Base-by-base conservation (phyloP, 2,329 filamentous ascomycete species). In the Pseudogymnoascus sp. region DNA sequence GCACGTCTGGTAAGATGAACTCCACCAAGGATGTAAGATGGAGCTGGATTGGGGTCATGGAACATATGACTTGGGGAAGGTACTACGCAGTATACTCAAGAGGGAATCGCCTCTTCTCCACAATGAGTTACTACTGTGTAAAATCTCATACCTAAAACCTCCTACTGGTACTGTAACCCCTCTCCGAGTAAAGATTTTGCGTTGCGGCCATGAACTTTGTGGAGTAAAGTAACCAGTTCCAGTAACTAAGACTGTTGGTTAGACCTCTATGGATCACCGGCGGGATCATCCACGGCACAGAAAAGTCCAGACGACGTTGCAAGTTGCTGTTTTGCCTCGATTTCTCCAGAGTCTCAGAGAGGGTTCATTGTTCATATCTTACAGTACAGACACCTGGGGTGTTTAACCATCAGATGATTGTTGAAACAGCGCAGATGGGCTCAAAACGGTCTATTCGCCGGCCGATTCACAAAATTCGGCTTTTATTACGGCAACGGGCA, bases 101-200 rank as follows among this genome's bases (percentile, higher is more conserved):
- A 56, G 50, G 50, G 50, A 56, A 33, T 56, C 25, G 50, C 8
- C 11, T 56, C 50, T 56, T 56, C 28, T 56, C 50, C 50, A 56
- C 50, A 56, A 33, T 33, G 25, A 56, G 50, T 56, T 56, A 56
- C 28, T 56, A 56, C 50, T 56, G 28, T 56, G 50, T 56, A 33
- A 56, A 56, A 33, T 25, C 50, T 56, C 50, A 28, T 33, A 56
- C 50, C 28, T 56, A 56, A 56, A 56, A 56, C 50, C 50, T 56
- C 50, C n/a, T 33, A 56, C 50, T 7, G 50, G n/a, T 33, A 12
- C 50, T 33, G 2, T 56, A 33, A 31, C 50, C 50, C 50, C 50
- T 56, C 25, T 56, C 50, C 50, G 50, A 56, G 50, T 56, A 56
- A 56, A 56, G 28, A 33, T 56, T 56, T 33, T 56, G 50, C 50